Base-by-base conservation (phyloP, 1,139 yeast species). In the Kodamaea ohmeri region DNA sequence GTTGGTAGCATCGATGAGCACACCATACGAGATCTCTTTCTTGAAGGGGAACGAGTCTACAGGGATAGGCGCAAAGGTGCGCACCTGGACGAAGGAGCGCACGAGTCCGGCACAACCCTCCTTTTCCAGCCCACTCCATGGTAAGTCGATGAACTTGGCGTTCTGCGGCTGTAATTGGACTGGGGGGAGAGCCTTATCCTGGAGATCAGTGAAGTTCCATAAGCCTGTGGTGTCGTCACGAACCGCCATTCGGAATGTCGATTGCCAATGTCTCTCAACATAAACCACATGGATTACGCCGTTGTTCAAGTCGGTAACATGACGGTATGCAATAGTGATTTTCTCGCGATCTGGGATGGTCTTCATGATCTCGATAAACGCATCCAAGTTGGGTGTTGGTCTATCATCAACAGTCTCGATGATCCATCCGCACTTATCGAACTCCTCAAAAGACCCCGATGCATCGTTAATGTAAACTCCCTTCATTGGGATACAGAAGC, bases 381-480 rank as follows among this genome's bases (percentile, higher is more conserved):
- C 70, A 45, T 86, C 87, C 46, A 90, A 65, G 50, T 83, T 75
- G 12, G 83, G 81, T 0, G 89, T 83, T 12, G 84, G 84, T 38
- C 71, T 71, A 49, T 85, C 86, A 57, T 89, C 92, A 17, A 90
- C 69, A 4, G 87, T 73, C 50, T 86, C 94, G 31, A 90, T 62
- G 6, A 89, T 64, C 89, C 95, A 88, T 6, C 75, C 75, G 26
- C 73, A 69, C 36, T 75, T 70, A 39, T 83, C 86, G 44, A 67
- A 73, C 9, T 71, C 58, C 42, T 76, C 78, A 61, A 88, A 88
- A 0, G 94, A 83, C 0, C 94, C 94, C 3, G 84, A 70, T 0
- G 95, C 88, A 48, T 84, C 79, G 49, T 85, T 82, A 33, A 87
- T 73, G 54, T 78, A 88, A 0, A 89, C 95, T 26, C 97, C 97